Conservation (phyloP, 1,139 yeast species). For the Pichia sp. region DNA sequence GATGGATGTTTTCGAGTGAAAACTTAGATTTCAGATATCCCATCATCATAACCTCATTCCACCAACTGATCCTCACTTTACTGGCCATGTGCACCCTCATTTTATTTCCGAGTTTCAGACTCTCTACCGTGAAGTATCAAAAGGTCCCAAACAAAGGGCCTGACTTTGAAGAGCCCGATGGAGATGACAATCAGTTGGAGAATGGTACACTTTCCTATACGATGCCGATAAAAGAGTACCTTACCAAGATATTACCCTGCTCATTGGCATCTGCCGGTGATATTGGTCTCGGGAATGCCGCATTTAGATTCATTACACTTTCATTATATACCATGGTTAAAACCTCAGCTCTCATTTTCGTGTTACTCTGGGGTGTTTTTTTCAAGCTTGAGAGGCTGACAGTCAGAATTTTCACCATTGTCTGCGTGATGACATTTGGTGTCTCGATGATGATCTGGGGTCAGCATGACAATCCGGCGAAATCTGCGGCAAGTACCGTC, state of each 20-base stretch:
- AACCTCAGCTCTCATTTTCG: constrained; percentile 84
- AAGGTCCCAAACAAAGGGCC: neutral
- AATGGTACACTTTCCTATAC: constrained; percentile 14
- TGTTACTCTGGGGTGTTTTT: constrained; percentile 75
- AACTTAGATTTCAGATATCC: constrained; percentile 79
- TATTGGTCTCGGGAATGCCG: constrained; percentile 86
- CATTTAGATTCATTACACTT: constrained; percentile 72
- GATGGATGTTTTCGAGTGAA: constrained; percentile 91
- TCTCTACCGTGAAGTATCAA: constrained; percentile 27
- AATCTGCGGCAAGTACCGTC: neutral
- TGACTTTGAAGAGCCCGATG: neutral
- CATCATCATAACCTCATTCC: constrained; percentile 74
- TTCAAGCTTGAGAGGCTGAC: constrained; percentile 73
- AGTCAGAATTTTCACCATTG: constrained; percentile 62
- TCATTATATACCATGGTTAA: constrained; percentile 91
- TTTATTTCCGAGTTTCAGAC: constrained; percentile 47
- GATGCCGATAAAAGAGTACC: constrained; percentile 34
- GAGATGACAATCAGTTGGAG: neutral
- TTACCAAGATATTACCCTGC: constrained; percentile 69
- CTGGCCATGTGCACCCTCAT: constrained; percentile 44
- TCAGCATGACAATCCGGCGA: constrained; percentile 23
- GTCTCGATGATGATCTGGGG: constrained; percentile 80
- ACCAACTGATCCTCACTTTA: constrained; percentile 66
- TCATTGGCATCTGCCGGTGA: constrained; percentile 88
- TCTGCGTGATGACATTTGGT: constrained; percentile 71